Evolutionary conservation across 1,284 basidiomycete genomes (phyloP).

Genomic region (Vanrija sp.): DNA sequence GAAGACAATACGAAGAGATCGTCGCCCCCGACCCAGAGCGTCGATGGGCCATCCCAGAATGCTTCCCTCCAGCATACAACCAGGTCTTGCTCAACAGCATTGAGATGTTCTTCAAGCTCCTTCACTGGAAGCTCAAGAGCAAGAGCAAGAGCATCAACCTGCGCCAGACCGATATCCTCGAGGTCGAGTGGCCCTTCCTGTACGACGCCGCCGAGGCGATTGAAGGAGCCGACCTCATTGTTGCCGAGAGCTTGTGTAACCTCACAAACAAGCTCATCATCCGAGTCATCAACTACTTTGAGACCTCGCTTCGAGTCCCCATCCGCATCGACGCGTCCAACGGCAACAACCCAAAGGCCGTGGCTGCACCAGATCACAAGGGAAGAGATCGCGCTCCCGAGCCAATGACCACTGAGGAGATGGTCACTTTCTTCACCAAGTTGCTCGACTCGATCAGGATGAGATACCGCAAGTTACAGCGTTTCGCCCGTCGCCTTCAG

Average conservation of each 20-base stretch:
- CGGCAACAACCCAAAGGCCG: background rate
- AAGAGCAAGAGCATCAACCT: slow-evolving; percentile 89
- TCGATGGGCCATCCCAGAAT: slow-evolving; percentile 83
- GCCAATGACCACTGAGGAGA: slow-evolving; percentile 73
- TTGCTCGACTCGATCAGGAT: slow-evolving; percentile 90
- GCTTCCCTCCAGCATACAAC: slow-evolving; percentile 87
- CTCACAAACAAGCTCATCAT: slow-evolving; percentile 86
- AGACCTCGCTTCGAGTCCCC: slow-evolving; percentile 83
- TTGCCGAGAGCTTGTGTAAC: slow-evolving; percentile 89
- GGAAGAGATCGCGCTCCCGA: slow-evolving; percentile 17
- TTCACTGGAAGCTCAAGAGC: slow-evolving; percentile 93
- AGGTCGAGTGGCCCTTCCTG: slow-evolving; percentile 94
- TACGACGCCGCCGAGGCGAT: slow-evolving; percentile 88
- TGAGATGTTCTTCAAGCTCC: slow-evolving; percentile 85
- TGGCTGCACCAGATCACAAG: slow-evolving; percentile 1
- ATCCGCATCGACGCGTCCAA: slow-evolving; percentile 25
- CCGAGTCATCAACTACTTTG: slow-evolving; percentile 87
- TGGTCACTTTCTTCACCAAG: slow-evolving; percentile 84
- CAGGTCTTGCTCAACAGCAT: slow-evolving; percentile 81
- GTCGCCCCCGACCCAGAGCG: slow-evolving; percentile 77
- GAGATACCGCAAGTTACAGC: slow-evolving; percentile 88
- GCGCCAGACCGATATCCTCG: slow-evolving; percentile 95
- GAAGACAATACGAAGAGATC: slow-evolving; percentile 87
- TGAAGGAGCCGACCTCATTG: slow-evolving; percentile 80
- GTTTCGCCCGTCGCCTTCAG: slow-evolving; percentile 77